Evolutionary conservation across 495 filamentous ascomycete genomes (phyloP).

Genomic region (Aspergillus leporis): DNA sequence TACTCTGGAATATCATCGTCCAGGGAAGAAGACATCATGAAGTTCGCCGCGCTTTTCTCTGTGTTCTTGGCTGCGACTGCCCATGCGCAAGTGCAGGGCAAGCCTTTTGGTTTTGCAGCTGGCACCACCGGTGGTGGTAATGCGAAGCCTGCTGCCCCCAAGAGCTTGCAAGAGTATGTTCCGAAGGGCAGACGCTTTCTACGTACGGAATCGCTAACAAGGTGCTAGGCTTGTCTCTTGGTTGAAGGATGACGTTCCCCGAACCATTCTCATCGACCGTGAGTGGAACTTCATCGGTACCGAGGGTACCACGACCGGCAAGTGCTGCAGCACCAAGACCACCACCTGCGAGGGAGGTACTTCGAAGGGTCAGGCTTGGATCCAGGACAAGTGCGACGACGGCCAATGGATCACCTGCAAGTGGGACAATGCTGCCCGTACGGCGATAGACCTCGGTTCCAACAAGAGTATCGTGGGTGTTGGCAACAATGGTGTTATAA

Average conservation of each 20-base stretch:
- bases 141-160: slow-evolving; percentile 14
- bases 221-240: slow-evolving; percentile 5
- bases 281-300: slow-evolving; percentile 28
- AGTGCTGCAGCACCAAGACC: slow-evolving; percentile 17
- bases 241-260: slow-evolving; percentile 35
- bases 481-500: slow-evolving; percentile 24
- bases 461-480: slow-evolving; percentile 35
- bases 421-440: slow-evolving; percentile 22
- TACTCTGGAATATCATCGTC: not conserved
- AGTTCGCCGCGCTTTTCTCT: not conserved
- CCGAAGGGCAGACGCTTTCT: not conserved
- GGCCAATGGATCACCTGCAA: slow-evolving; percentile 17
- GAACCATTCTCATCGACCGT: slow-evolving; percentile 43
- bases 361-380: slow-evolving; percentile 14
- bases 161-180: slow-evolving; percentile 15
- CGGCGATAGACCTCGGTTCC: slow-evolving; percentile 24
- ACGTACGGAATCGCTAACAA: not conserved
- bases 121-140: slow-evolving; percentile 21
- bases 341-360: slow-evolving; percentile 20
- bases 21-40: not conserved
- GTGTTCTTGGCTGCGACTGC: not conserved
- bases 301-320: slow-evolving; percentile 25
- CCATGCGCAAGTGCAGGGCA: slow-evolving; percentile 10
- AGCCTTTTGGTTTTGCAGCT: slow-evolving; percentile 17
- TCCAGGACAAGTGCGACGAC: slow-evolving; percentile 15